Evolutionary conservation across 1,139 yeast species (phyloP).

Genomic region (Hyphopichia khmerensis): DNA sequence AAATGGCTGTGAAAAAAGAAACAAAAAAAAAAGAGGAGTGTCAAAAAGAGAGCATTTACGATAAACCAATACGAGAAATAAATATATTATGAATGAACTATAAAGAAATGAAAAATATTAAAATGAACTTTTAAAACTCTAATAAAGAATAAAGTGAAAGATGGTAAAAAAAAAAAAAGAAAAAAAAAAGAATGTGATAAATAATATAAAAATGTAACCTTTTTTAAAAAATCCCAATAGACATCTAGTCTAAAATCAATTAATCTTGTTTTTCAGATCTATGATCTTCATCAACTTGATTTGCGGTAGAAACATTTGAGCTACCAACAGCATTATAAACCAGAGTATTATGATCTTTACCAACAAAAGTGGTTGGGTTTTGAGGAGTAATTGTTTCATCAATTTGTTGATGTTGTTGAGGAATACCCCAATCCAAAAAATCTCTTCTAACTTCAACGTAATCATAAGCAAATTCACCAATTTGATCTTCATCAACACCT

Average conservation of each 20-base stretch:
- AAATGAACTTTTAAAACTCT: too few relatives aligned
- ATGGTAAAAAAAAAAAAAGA: too few relatives aligned
- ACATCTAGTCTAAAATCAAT: not conserved
- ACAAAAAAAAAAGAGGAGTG: too few relatives aligned
- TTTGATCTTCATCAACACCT: conserved; percentile 96
- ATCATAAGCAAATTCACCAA: conserved; percentile 97
- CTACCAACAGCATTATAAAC: conserved; percentile 2
- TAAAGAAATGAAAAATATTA: too few relatives aligned
- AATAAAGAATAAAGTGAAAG: too few relatives aligned
- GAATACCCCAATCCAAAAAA: conserved; percentile 64
- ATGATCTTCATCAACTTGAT: conserved; percentile 1
- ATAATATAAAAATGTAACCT: not conserved
- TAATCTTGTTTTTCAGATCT: not conserved
- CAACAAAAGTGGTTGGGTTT: not conserved
- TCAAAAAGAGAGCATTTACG: too few relatives aligned
- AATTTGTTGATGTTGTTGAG: not conserved
- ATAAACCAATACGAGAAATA: too few relatives aligned
- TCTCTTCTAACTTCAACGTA: conserved; percentile 96
- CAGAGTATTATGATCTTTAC: not conserved
- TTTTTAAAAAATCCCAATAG: not conserved
- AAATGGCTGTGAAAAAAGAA: not conserved
- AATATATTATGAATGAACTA: too few relatives aligned
- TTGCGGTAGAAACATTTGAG: conserved; percentile 4
- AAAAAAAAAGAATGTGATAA: too few relatives aligned
- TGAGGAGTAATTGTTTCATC: not conserved